phyloP scores from a whole-genome alignment of 129 eudicot genomes.

The Flaveria sonorensis region DNA sequence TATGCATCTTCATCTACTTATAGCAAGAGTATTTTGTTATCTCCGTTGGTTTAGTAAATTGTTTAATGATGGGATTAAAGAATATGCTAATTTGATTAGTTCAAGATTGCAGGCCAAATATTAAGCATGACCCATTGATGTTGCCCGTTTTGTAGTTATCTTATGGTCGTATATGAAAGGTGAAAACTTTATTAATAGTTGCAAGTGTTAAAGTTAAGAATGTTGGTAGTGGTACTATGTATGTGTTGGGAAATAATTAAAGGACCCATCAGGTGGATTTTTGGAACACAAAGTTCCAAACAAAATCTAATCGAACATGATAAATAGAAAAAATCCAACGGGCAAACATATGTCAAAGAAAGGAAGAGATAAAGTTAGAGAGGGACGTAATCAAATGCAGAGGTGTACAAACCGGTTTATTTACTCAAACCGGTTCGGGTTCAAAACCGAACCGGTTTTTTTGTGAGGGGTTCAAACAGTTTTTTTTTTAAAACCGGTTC shows the following conservation, averaged over 20 bases:
- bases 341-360: slow-evolving; percentile 39
- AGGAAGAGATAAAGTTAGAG: no score
- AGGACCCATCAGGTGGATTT: slow-evolving; percentile 34
- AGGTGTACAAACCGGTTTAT: no score
- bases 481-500: no score
- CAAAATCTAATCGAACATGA: slow-evolving; percentile 44
- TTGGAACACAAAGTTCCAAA: slow-evolving; percentile 52
- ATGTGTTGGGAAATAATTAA: slow-evolving; percentile 35
- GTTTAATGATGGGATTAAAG: slow-evolving; percentile 34
- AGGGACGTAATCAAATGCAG: no score
- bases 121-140: neutral
- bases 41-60: neutral
- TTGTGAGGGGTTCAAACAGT: no score
- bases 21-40: slow-evolving; percentile 18
- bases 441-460: no score
- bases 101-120: slow-evolving; percentile 44
- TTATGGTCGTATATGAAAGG: slow-evolving; percentile 9
- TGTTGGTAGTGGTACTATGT: slow-evolving; percentile 39
- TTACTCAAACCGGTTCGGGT: no score
- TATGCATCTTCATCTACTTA: neutral
- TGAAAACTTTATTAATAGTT: slow-evolving; percentile 21
- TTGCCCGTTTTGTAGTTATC: slow-evolving; percentile 16
- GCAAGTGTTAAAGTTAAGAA: slow-evolving; percentile 4
- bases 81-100: slow-evolving; percentile 31
- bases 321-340: slow-evolving; percentile 24